These are phyloP conservation scores for Barbarea vulgaris DNA, from an alignment of 345 rosid genomes.

Conservation along the genomic window DNA sequence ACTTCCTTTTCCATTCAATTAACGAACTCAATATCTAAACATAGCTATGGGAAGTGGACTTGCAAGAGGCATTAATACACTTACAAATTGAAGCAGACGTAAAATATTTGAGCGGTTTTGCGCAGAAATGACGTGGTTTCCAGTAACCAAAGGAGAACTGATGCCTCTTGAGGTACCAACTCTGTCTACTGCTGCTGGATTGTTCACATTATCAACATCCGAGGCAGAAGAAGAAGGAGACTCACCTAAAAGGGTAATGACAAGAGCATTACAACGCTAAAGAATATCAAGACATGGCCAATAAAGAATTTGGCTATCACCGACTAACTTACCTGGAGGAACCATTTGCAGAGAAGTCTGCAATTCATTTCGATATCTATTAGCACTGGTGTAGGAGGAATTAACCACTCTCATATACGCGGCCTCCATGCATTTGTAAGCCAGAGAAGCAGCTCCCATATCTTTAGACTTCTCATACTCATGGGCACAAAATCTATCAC, in stretches of 20 bases:
- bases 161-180: slow-evolving; percentile 63
- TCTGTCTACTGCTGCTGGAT: slow-evolving; percentile 67
- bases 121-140: slow-evolving; percentile 67
- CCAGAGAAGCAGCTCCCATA: slow-evolving; percentile 92
- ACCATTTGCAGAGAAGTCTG: slow-evolving; percentile 67
- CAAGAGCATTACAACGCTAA: slow-evolving; percentile 26
- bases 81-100: slow-evolving; percentile 82
- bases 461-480: slow-evolving; percentile 93
- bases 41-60: slow-evolving; percentile 17
- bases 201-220: slow-evolving; percentile 88
- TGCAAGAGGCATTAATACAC: slow-evolving; percentile 43
- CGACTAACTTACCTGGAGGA: slow-evolving; percentile 74
- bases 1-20: slow-evolving; percentile 8
- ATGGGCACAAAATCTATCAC: slow-evolving; percentile 81
- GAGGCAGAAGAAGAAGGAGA: slow-evolving; percentile 99
- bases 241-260: slow-evolving; percentile 57
- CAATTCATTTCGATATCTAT: slow-evolving; percentile 77
- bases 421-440: slow-evolving; percentile 96
- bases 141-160: slow-evolving; percentile 76
- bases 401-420: slow-evolving; percentile 93
- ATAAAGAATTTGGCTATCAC: slow-evolving; percentile 10
- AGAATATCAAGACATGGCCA: not conserved
- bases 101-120: slow-evolving; percentile 58
- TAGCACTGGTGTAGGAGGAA: slow-evolving; percentile 62
- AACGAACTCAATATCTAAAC: slow-evolving; percentile 7